Conservation (phyloP, 2,329 filamentous ascomycete genomes). For the Penicillium sp. region DNA sequence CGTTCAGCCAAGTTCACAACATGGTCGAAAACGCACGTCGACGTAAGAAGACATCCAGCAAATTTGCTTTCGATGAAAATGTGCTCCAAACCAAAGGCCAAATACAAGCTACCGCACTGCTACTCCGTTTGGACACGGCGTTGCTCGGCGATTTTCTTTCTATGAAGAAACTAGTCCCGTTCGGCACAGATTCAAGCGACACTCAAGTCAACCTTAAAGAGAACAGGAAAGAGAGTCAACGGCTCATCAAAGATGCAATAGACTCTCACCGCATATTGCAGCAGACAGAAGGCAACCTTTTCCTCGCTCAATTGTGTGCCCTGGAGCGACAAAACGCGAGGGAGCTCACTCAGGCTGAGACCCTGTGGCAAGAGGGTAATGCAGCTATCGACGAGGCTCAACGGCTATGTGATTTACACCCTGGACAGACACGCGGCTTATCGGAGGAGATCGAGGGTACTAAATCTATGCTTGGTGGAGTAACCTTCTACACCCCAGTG, state of each 20-base stretch:
- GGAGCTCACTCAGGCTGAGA: background rate
- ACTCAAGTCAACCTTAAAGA: conserved; percentile 28
- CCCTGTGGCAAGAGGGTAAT: conserved; percentile 6
- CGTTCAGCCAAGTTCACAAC: conserved; percentile 37
- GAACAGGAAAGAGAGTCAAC: conserved; percentile 43
- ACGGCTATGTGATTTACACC: conserved; percentile 28
- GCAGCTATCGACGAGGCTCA: conserved; percentile 24
- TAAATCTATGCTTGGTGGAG: conserved; percentile 48
- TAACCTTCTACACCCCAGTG: conserved; percentile 51
- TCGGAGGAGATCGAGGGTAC: conserved; percentile 49
- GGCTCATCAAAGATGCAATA: conserved; percentile 43
- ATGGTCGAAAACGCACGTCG: conserved; percentile 37
- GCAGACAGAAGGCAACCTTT: conserved; percentile 54
- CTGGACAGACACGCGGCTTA: conserved; percentile 37
- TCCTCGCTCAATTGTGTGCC: conserved; percentile 51
- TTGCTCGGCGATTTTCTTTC: conserved; percentile 49
- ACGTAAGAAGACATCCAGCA: conserved; percentile 22
- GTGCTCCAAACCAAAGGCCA: conserved; percentile 39
- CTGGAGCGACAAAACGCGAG: conserved; percentile 37
- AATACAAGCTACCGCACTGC: conserved; percentile 48
- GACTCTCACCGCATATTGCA: conserved; percentile 41
- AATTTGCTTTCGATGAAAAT: conserved; percentile 27
- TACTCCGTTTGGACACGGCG: conserved; percentile 52
- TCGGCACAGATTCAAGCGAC: background rate
- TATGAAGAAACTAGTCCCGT: conserved; percentile 12